Base-by-base conservation (phyloP, 1,139 yeast genomes). In the Blastobotrys malaysiensis region DNA sequence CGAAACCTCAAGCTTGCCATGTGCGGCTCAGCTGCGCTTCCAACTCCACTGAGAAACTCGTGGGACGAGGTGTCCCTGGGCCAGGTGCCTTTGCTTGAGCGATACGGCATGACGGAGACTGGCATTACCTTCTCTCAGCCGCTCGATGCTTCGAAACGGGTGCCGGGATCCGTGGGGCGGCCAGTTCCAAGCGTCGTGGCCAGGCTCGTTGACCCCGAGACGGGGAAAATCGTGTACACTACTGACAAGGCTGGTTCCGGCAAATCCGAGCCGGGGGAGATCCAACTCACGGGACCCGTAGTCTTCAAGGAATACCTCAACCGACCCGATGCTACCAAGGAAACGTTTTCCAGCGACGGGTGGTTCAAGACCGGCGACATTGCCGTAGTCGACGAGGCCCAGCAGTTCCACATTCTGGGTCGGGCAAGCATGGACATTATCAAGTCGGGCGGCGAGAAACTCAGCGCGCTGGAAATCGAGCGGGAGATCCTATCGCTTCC, bases 331-430 rank as follows among this genome's bases (percentile, higher is more conserved):
- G 73, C 72, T 13, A 68, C 73, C 9, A 59, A 49, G 9, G 66
- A 63, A 51, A 64, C 70, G 2, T 70, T 71, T 51, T 56, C 61
- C 11, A 56, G 46, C 5, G 69, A 63, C 31, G 63, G 63, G 13
- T 71, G 74, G 74, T 70, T 70, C 59, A 61, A 63, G 49, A 71
- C 75, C 16, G 74, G 75, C 19, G 75, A 71, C 55, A 67, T 71
- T 51, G 74, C 70, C n/a, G 57, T 63, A 9, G 66, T 65, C 11
- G 70, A 68, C 46, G 55, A 55, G 3, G 54, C 51, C 2, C 70
- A 69, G 13, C 61, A 67, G 47, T 61, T 67, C 55, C 64, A 59
- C 52, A 69, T 71, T 51, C 62, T 68, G 31, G 74, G 74, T 9
- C 65, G 74, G 20, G 68, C 69, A 43, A 65, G 72, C 43, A 71